Base-by-base conservation (phyloP, 2,329 filamentous ascomycete species). In the Colletotrichum cordylinicola region DNA sequence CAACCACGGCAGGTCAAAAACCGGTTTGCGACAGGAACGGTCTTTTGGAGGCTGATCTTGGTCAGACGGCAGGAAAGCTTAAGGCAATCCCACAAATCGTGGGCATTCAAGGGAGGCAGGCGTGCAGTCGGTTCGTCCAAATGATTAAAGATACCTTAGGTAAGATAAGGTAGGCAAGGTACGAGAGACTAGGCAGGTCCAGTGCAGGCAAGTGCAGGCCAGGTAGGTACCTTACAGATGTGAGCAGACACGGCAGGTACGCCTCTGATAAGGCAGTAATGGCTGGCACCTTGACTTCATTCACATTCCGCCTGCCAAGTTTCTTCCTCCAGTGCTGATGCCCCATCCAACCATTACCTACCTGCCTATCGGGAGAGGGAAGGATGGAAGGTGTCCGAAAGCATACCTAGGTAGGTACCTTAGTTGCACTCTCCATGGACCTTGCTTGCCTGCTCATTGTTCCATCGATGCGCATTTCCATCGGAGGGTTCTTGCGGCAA, bases 21-120 rank as follows among this genome's bases (percentile, higher is more conserved):
- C 72, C 64, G 68, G 75, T 73, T 78, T 77, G 65, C 65, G 67
- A 70, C 75, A 77, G 77, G 68, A 75, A 77, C 75, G 16, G 72
- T 18, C 31, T 75, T 75, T 35, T 55, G 58, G 31, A 65, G 64
- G 73, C 35, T 61, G 65, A 74, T 76, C 74, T 69, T 75, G 70
- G 74, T 74, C 70, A 69, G 70, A 64, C 70, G 48, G 58, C 60
- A 35, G 39, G 64, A 66, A 76, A 74, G 65, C 67, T 67, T 74
- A 62, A 48, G 43, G 35, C 35, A 73, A 65, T 68, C 27, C 58
- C 64, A 69, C 74, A 52, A 67, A 68, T 67, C 16, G 56, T 58
- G 55, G 31, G 37, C 68, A 60, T 24, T 24, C 24, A 18, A 27
- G 18, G 31, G 13, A 62, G n/a, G 16, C 13, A 52, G 12, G 64